Conservation (phyloP, 169 alveolate species). For the Cryptosporidium felis region DNA sequence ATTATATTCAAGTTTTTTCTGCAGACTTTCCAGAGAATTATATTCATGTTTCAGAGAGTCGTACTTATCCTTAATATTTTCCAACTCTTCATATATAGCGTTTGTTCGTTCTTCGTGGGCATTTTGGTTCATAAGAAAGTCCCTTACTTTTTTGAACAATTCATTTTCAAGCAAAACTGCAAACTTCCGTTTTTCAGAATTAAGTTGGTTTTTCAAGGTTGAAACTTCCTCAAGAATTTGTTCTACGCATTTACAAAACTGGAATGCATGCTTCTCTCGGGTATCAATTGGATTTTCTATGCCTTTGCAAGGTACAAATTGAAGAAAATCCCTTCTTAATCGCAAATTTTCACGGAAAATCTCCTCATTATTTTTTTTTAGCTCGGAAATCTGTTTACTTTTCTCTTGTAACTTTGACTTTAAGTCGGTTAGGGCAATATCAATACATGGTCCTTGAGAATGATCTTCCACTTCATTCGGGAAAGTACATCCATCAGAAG, state of each 20-base stretch:
- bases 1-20: not conserved
- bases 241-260: constrained; percentile 20
- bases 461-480: no score
- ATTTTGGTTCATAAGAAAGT: constrained; percentile 6
- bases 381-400: not conserved
- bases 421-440: not conserved
- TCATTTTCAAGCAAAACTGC: constrained; percentile 8
- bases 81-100: not conserved
- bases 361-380: not conserved
- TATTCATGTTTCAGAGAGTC: not conserved
- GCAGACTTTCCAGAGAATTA: not conserved
- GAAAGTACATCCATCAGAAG: no score
- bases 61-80: constrained; percentile 3
- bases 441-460: no score
- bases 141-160: not conserved
- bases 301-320: constrained; percentile 1
- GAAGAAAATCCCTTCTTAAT: not conserved
- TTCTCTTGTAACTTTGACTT: not conserved
- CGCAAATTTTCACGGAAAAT: not conserved
- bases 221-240: not conserved
- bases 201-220: not conserved
- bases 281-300: not conserved
- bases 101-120: constrained; percentile 6
- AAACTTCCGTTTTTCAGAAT: not conserved
- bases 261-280: no score